phyloP scores from a whole-genome alignment of 1,284 basidiomycete species.

The Singerocomus rubriflavus region DNA sequence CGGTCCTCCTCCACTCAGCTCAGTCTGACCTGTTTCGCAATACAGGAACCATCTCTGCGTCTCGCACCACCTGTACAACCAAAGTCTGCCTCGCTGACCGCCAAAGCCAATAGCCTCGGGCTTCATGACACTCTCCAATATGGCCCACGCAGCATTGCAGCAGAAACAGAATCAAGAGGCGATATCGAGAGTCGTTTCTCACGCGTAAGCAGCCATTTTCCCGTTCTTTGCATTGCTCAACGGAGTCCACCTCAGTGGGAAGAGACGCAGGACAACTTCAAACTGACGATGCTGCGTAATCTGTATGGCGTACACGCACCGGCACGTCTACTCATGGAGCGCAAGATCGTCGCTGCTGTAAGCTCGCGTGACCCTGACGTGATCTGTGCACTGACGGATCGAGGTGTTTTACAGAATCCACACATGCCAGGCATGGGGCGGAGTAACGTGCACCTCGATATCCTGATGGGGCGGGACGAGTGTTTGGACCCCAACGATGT shows the following conservation, averaged over 20 bases:
- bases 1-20: background rate
- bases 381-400: background rate
- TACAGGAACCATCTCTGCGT: slow-evolving; percentile 61
- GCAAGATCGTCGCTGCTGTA: slow-evolving; percentile 80
- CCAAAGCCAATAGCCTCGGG: slow-evolving; percentile 70
- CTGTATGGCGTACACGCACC: slow-evolving; percentile 87
- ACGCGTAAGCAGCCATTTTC: slow-evolving; percentile 46
- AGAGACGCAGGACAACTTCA: slow-evolving; percentile 85
- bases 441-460: slow-evolving; percentile 85
- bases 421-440: slow-evolving; percentile 62
- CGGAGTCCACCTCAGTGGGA: slow-evolving; percentile 72
- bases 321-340: slow-evolving; percentile 89
- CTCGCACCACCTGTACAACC: slow-evolving; percentile 57
- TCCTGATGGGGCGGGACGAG: slow-evolving; percentile 89
- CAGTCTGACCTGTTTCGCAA: background rate
- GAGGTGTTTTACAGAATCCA: slow-evolving; percentile 43
- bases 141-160: slow-evolving; percentile 71
- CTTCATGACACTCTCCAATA: slow-evolving; percentile 77
- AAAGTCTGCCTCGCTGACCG: slow-evolving; percentile 63
- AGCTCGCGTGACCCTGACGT: slow-evolving; percentile 4
- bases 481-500: slow-evolving; percentile 71
- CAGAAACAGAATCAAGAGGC: slow-evolving; percentile 59
- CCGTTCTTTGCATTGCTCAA: background rate
- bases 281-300: slow-evolving; percentile 83
- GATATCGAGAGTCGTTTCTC: slow-evolving; percentile 62